A percentile compares a stretch with the other conserved stretches of the same genome.
Conservation (phyloP, 352 stramenopile species). For the Globisporangium camurandrum region DNA sequence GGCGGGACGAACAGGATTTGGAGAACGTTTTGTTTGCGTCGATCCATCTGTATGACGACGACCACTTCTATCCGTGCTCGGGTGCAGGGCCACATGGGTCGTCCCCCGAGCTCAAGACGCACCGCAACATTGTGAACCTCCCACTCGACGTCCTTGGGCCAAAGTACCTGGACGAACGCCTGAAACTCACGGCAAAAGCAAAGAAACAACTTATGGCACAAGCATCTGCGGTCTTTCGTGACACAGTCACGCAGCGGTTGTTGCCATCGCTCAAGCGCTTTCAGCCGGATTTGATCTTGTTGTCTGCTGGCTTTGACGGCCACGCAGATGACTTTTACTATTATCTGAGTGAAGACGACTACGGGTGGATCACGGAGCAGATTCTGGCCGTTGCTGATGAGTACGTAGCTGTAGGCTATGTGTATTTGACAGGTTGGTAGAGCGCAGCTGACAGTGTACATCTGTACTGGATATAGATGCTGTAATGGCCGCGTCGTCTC, state of each 20-base stretch:
- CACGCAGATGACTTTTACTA: too few relatives aligned
- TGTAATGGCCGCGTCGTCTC: slow-evolving; percentile 72
- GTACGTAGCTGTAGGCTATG: too few relatives aligned
- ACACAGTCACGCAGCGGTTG: too few relatives aligned
- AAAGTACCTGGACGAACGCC: slow-evolving; percentile 46
- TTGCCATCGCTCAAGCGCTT: slow-evolving; percentile 50
- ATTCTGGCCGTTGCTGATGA: too few relatives aligned
- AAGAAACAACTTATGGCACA: slow-evolving; percentile 43
- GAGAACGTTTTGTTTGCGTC: slow-evolving; percentile 96
- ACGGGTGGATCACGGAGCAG: slow-evolving; percentile 71
- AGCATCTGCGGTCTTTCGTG: too few relatives aligned
- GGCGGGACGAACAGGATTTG: slow-evolving; percentile 91
- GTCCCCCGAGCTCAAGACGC: slow-evolving; percentile 33
- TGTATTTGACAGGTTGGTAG: too few relatives aligned
- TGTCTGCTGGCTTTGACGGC: slow-evolving; percentile 75
- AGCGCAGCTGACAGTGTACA: too few relatives aligned
- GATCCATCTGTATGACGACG: slow-evolving; percentile 69
- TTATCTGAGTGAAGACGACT: slow-evolving; percentile 86
- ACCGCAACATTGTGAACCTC: slow-evolving; percentile 49
- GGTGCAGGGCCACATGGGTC: slow-evolving; percentile 32
- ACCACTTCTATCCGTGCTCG: slow-evolving; percentile 81
- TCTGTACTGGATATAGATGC: slow-evolving; percentile 63
- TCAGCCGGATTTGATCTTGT: slow-evolving; percentile 71
- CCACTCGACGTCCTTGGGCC: slow-evolving; percentile 40
- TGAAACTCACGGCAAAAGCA: slow-evolving; percentile 46